Evolutionary conservation across 164 flowering plant genomes (phyloP).

Genomic region (Taxillus chinensis): DNA sequence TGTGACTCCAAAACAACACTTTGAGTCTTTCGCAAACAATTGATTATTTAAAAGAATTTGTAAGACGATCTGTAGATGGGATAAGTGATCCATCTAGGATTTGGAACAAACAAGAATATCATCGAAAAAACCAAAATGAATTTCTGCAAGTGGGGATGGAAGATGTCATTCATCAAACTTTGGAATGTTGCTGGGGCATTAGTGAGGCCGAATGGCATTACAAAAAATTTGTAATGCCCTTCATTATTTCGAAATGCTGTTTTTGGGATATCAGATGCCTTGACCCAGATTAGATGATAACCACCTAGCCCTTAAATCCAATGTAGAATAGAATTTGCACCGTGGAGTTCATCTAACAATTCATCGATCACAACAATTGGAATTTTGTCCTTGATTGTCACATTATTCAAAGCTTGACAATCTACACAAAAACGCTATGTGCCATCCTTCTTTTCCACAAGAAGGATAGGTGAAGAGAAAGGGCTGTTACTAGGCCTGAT

Average conservation of each 20-base stretch:
- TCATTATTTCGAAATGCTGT: background rate
- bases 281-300: background rate
- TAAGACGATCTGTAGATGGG: too few relatives aligned
- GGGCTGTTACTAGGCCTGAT: too few relatives aligned
- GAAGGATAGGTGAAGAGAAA: too few relatives aligned
- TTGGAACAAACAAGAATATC: too few relatives aligned
- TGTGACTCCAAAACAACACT: background rate
- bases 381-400: too few relatives aligned
- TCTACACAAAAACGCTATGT: too few relatives aligned
- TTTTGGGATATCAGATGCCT: background rate
- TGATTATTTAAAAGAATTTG: too few relatives aligned
- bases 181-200: constrained; percentile 1
- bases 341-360: background rate
- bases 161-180: background rate
- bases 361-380: too few relatives aligned
- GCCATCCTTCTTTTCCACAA: too few relatives aligned
- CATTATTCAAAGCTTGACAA: too few relatives aligned
- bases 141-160: background rate
- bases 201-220: background rate
- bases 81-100: too few relatives aligned
- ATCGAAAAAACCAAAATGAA: background rate
- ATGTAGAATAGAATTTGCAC: background rate
- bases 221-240: background rate
- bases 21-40: too few relatives aligned
- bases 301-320: background rate